Base-by-base conservation (phyloP, 2,329 filamentous ascomycete genomes). In the Elsinoe ampelina region DNA sequence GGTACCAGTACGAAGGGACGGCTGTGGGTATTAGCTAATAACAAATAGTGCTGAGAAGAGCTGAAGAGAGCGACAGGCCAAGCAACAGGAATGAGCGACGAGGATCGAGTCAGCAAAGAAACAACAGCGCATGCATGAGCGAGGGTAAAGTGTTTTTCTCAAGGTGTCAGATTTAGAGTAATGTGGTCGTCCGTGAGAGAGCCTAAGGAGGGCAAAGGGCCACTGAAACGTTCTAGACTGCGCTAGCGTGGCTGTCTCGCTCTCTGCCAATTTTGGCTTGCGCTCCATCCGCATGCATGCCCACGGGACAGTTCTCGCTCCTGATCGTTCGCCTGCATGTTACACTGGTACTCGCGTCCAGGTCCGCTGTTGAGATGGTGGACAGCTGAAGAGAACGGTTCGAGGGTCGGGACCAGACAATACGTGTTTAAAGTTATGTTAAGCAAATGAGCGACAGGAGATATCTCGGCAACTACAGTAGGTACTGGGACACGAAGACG, bases 91-190 rank as follows among this genome's bases (percentile, higher is more conserved):
- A 35, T 39, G 48, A 52, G 38, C 26, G 15, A 35, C 34, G 17
- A n/a, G 41, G 19, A 45, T 45, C 48, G 48, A 36, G 48, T 36
- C 48, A 39, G 34, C 48, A 32, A 35, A 52, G 45, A 30, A 50
- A 26, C 26, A 35, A 39, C 32, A 22, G 48, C 48, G 35, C 17
- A 34, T 52, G 32, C 45, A 47, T 42, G 42, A 47, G 42, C 42
- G 42, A 47, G 20, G 17, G 42, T 10, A 35, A 35, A 15, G 45
- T 52, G 17, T 39, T 39, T 52, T 39, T 52, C 48, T 52, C 19
- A 26, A 52, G 48, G 32, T 52, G 48, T 52, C 48, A 52, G 48
- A 52, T 52, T 8, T 52, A 38, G 48, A 52, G 32, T 52, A 52
- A 38, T 45, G 41, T 45, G 41, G 41, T 45, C 17, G 41, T 45